phyloP scores from a whole-genome alignment of 1,139 yeast genomes.

The Yueomyces sp. region DNA sequence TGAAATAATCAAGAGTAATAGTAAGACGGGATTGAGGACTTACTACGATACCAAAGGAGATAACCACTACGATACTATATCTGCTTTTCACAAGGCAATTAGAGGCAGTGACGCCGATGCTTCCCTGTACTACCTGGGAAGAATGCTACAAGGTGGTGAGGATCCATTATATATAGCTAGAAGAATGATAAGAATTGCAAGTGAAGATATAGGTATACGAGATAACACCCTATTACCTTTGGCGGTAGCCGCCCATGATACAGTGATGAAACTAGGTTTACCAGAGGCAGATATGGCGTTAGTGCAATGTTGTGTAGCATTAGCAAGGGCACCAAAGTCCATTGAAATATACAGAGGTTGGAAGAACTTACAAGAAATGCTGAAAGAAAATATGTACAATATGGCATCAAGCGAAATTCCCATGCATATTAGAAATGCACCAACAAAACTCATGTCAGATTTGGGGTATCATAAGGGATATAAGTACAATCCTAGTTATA shows the following conservation, averaged over 20 bases:
- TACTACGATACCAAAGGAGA: constrained; percentile 84
- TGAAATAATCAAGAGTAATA: constrained; percentile 12
- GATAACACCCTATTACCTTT: constrained; percentile 81
- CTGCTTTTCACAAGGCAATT: constrained; percentile 85
- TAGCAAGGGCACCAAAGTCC: constrained; percentile 78
- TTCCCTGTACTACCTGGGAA: constrained; percentile 68
- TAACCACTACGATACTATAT: constrained; percentile 84
- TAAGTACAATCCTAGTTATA: constrained; percentile 74
- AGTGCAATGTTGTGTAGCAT: constrained; percentile 84
- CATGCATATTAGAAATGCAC: constrained; percentile 82
- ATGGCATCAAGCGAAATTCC: constrained; percentile 57
- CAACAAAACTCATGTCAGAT: constrained; percentile 79
- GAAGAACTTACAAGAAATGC: constrained; percentile 45
- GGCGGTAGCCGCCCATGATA: constrained; percentile 74
- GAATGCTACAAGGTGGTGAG: constrained; percentile 88
- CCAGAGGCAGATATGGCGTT: constrained; percentile 89
- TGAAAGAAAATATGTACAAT: constrained; percentile 46
- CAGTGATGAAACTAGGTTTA: constrained; percentile 86
- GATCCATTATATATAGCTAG: constrained; percentile 88
- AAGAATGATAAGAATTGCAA: constrained; percentile 83
- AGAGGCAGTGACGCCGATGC: constrained; percentile 88
- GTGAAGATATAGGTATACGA: constrained; percentile 76
- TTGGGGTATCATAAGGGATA: constrained; percentile 76
- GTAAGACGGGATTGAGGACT: constrained; percentile 27
- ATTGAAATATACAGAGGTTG: constrained; percentile 76